Evolutionary conservation across 139 green algal genomes (phyloP).

Genomic region (Closterium sp.): DNA sequence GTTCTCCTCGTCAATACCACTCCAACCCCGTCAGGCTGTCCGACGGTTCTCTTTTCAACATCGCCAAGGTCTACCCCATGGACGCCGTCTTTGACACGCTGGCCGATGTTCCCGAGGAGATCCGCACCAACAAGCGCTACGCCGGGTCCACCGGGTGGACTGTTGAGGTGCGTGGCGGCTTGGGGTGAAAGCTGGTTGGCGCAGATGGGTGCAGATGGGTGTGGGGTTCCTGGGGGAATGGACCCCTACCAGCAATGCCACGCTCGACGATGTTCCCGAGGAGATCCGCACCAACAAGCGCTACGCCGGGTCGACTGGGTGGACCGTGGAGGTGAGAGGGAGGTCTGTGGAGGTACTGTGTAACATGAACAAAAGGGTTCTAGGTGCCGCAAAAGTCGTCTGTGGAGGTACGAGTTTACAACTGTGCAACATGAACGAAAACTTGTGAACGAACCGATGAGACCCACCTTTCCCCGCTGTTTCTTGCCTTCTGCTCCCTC

Average conservation of each 20-base stretch:
- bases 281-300: slow-evolving; percentile 86
- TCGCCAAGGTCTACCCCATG: slow-evolving; percentile 92
- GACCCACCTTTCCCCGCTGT: too few relatives aligned
- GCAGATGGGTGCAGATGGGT: slow-evolving; percentile 52
- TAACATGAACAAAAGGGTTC: too few relatives aligned
- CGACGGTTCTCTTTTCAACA: slow-evolving; percentile 90
- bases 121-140: slow-evolving; percentile 95
- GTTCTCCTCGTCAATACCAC: too few relatives aligned
- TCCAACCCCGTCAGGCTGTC: slow-evolving; percentile 73
- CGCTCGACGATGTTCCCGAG: too few relatives aligned
- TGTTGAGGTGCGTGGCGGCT: slow-evolving; percentile 29
- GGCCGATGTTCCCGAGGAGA: slow-evolving; percentile 93
- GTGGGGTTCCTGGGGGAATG: slow-evolving; percentile 71
- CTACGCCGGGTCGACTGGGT: slow-evolving; percentile 80
- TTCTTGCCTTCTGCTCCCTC: background rate
- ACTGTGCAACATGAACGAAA: too few relatives aligned
- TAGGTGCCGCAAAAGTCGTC: background rate
- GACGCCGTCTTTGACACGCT: slow-evolving; percentile 96
- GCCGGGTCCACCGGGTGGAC: slow-evolving; percentile 80
- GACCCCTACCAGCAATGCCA: too few relatives aligned
- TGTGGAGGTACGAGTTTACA: too few relatives aligned
- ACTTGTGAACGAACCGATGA: too few relatives aligned
- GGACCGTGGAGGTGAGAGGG: slow-evolving; percentile 63
- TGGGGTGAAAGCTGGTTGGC: too few relatives aligned
- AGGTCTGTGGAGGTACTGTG: background rate